Base-by-base conservation (phyloP, 148 eudicot species). In the Tetragonia tetragonoides region DNA sequence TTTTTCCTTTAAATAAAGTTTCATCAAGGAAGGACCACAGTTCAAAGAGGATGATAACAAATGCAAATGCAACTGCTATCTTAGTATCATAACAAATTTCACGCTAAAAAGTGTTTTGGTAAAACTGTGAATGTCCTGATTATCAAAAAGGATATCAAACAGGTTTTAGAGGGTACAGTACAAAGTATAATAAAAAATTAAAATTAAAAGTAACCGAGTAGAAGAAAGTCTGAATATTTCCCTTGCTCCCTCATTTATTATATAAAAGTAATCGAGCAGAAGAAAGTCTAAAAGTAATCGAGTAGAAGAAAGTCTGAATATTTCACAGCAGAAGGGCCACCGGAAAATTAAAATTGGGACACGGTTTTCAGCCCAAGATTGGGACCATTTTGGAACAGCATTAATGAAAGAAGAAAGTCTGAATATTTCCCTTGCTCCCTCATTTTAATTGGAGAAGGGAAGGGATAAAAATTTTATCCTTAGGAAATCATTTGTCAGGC, bases 61-160 rank as follows among this genome's bases (percentile, higher is more conserved):
- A 68, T 42, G 72, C 72, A 68, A 44, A 68, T 42, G 72, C 72
- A 68, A 44, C 21, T 68, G 0, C 23, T 42, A 44, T 68, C 16
- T 41, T 68, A 21, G 44, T 44, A 7, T 65, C 11, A 2, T 14
- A 42, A 18, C 23, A 40, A 20, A 68, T 17, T 42, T 39, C 41
- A 9, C 69, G 2, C 20, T 47, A 18, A 65, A 75, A 59, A 11
- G 56, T 7, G 6, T 44, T n/a, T 16, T 38, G 17, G 68, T 34
- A 76, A 20, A 38, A 47, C 1, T 28, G 34, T 28, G 34, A 28
- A 28, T 28, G 34, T 39, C 38, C 69, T 62, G 42, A 75, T 65
- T 47, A 23, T 46, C 63, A 20, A 0, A 75, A 46, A 2, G 12
- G 17, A 49, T 34, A 44, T 0, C 21, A 60, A 42, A n/a, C 54